phyloP scores from a whole-genome alignment of 2,329 filamentous ascomycete genomes.

The Colletotrichum lupini region DNA sequence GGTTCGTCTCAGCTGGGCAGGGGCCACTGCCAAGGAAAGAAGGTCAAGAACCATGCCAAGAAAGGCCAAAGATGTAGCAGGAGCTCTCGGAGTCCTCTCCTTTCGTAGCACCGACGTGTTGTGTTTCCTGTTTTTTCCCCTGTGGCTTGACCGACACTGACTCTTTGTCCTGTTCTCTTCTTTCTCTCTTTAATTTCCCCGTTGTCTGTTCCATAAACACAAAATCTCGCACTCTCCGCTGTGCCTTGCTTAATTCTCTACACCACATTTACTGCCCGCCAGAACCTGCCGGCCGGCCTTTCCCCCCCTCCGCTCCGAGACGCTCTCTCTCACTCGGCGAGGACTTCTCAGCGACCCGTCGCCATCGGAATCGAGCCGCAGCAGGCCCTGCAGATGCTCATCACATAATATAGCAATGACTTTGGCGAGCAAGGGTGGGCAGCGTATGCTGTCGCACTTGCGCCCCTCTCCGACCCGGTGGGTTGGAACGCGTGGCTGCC shows the following conservation, averaged over 20 bases:
- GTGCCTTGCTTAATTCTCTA: not conserved
- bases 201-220: conserved; percentile 14
- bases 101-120: not conserved
- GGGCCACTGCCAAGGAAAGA: conserved; percentile 27
- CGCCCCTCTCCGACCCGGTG: conserved; percentile 30
- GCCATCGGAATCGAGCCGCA: conserved; percentile 20
- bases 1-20: not conserved
- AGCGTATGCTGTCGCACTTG: conserved; percentile 15
- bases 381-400: conserved; percentile 35
- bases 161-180: not conserved
- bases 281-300: not conserved
- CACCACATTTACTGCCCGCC: not conserved
- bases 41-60: not conserved
- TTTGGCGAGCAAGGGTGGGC: conserved; percentile 34
- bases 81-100: not conserved
- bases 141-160: conserved; percentile 22
- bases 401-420: conserved; percentile 15
- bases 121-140: not conserved
- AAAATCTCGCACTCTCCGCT: conserved; percentile 12
- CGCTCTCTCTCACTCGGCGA: not conserved
- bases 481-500: conserved; percentile 29
- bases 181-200: not conserved
- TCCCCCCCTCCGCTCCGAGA: not conserved
- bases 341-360: not conserved
- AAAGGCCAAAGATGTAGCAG: not conserved